Percentiles rank a stretch among this genome's conserved stretches.
Evolutionary conservation across 2,329 filamentous ascomycete genomes (phyloP).

Genomic region (Ramichloridium luteum): DNA sequence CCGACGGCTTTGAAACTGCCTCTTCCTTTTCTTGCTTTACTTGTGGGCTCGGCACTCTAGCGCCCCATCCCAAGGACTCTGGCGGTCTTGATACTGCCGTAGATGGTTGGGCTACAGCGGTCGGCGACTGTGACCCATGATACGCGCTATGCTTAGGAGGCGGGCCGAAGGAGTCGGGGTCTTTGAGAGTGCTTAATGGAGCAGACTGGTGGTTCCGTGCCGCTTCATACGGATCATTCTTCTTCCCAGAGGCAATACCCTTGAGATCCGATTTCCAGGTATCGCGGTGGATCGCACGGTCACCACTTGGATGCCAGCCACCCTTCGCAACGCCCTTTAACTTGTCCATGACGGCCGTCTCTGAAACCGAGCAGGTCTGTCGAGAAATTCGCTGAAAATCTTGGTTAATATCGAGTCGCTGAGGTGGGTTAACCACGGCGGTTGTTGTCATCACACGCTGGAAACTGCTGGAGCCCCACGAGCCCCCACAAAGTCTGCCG

Average conservation of each 20-base stretch:
- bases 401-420: too few species aligned
- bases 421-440: too few species aligned
- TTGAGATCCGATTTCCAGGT: slow-evolving; percentile 35
- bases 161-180: slow-evolving; percentile 61
- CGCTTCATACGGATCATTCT: slow-evolving; percentile 27
- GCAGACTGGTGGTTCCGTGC: slow-evolving; percentile 43
- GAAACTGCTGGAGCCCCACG: too few species aligned
- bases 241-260: slow-evolving; percentile 36
- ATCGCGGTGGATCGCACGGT: slow-evolving; percentile 42
- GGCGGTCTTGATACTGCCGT: slow-evolving; percentile 21
- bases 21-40: slow-evolving; percentile 25
- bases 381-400: too few species aligned
- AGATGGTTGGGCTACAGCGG: slow-evolving; percentile 2
- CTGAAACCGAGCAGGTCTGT: too few species aligned
- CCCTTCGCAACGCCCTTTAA: slow-evolving; percentile 28
- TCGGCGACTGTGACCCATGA: slow-evolving; percentile 31
- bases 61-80: slow-evolving; percentile 28
- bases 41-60: slow-evolving; percentile 21
- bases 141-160: slow-evolving; percentile 56
- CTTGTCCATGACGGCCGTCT: too few species aligned
- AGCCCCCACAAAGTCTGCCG: too few species aligned
- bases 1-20: slow-evolving; percentile 36
- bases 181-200: slow-evolving; percentile 59
- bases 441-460: too few species aligned
- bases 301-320: slow-evolving; percentile 36